A percentile compares a stretch with the other conserved stretches of the same genome.
These are phyloP conservation scores for Yamadazyma atmosphaerica DNA, from an alignment of 1,139 yeast genomes.

Conservation along the genomic window DNA sequence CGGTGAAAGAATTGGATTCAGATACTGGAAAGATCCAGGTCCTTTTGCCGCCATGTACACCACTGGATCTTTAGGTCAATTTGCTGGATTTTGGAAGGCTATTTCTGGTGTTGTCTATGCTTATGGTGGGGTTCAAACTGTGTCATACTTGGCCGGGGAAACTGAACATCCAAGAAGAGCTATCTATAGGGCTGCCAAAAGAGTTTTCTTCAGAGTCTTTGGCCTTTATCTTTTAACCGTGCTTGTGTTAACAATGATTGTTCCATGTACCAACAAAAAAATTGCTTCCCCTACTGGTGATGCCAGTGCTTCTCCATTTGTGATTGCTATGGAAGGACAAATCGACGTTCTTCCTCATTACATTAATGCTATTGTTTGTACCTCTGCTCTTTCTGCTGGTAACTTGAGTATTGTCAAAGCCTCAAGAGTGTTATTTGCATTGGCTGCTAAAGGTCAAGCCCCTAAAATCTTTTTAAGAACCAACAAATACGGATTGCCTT, in stretches of 20 bases:
- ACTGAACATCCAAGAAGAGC: constrained; percentile 66
- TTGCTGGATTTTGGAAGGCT: constrained; percentile 70
- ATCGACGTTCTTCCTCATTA: constrained; percentile 44
- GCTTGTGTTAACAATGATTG: constrained; percentile 46
- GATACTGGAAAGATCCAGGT: constrained; percentile 42
- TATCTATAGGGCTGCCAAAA: constrained; percentile 71
- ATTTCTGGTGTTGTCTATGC: constrained; percentile 81
- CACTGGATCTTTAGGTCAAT: constrained; percentile 61
- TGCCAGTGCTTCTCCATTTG: constrained; percentile 41
- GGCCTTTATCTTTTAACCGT: constrained; percentile 54
- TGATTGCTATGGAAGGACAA: constrained; percentile 40
- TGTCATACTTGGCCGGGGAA: constrained; percentile 86
- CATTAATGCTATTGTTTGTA: constrained; percentile 52
- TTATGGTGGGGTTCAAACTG: constrained; percentile 55
- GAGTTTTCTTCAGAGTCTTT: constrained; percentile 68
- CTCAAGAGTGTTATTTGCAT: constrained; percentile 51
- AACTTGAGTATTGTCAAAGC: constrained; percentile 54
- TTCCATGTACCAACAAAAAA: constrained; percentile 36
- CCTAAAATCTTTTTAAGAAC: constrained; percentile 48
- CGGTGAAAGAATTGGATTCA: constrained; percentile 42
- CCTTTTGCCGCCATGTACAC: constrained; percentile 53
- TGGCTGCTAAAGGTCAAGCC: constrained; percentile 48
- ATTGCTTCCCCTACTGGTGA: constrained; percentile 30
- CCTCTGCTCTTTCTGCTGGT: constrained; percentile 53
- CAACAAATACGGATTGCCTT: constrained; percentile 58